phyloP scores from a whole-genome alignment of 352 stramenopile species.

The Pythium graminicola region DNA sequence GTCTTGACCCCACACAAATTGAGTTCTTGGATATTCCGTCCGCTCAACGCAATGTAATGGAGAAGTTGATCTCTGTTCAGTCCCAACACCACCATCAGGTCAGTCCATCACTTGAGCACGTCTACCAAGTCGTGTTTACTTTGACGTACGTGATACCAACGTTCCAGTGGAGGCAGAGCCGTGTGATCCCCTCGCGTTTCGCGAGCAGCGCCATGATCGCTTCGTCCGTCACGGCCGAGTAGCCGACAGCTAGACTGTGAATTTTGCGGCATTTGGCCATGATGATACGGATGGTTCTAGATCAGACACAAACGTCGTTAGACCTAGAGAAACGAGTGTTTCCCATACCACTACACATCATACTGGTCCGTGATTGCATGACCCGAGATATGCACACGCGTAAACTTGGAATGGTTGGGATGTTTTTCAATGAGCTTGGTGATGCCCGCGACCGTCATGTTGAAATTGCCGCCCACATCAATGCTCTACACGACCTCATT shows the following conservation, averaged over 20 bases:
- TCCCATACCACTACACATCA: conserved; percentile 3
- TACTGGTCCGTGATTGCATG: conserved; percentile 81
- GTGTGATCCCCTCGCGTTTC: conserved; percentile 72
- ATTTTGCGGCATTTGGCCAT: conserved; percentile 87
- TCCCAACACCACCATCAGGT: too few relatives aligned
- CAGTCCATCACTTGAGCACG: too few relatives aligned
- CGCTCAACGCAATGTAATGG: conserved; percentile 60
- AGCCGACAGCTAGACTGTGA: conserved; percentile 79
- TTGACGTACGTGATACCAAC: conserved; percentile 69
- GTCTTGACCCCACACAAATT: conserved; percentile 86
- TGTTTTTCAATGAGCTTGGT: conserved; percentile 87
- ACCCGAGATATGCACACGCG: conserved; percentile 77
- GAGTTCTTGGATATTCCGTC: conserved; percentile 78
- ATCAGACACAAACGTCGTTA: too few relatives aligned
- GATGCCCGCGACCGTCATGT: conserved; percentile 84
- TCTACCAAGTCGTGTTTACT: not conserved
- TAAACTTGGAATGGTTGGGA: conserved; percentile 86
- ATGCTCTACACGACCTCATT: conserved; percentile 43
- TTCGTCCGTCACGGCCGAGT: conserved; percentile 82
- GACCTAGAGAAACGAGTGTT: too few relatives aligned
- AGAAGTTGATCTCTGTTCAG: conserved; percentile 66
- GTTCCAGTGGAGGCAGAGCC: conserved; percentile 83
- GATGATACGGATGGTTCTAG: conserved; percentile 72
- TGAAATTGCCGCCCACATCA: conserved; percentile 83
- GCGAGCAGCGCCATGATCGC: conserved; percentile 78